Evolutionary conservation across 2,329 filamentous ascomycete genomes (phyloP).

Genomic region (Verticillium albo-atrum): DNA sequence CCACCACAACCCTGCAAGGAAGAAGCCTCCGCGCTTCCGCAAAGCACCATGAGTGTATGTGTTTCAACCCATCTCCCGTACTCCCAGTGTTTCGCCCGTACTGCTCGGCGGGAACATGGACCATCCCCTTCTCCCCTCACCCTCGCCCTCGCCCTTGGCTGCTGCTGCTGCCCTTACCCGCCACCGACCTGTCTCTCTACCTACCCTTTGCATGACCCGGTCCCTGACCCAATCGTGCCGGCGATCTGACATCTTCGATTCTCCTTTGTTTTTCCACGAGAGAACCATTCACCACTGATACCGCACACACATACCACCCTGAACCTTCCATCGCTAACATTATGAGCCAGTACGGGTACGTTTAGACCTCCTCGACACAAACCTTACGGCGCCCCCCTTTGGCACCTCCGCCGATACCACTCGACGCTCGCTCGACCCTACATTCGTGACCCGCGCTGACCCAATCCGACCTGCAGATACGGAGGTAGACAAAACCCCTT

Average conservation of each 20-base stretch:
- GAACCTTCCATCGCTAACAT: slow-evolving; percentile 24
- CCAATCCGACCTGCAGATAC: slow-evolving; percentile 39
- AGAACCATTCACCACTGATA: neutral
- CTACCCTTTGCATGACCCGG: neutral
- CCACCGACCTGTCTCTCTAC: neutral
- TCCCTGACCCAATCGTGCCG: neutral
- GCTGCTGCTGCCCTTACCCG: neutral
- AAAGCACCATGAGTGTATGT: slow-evolving; percentile 46
- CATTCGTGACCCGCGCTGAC: slow-evolving; percentile 3
- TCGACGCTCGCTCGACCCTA: neutral
- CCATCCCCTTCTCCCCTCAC: neutral
- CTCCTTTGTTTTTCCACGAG: neutral
- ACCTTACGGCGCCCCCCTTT: neutral
- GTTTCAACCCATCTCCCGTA: slow-evolving; percentile 22
- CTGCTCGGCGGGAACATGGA: neutral
- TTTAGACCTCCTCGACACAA: slow-evolving; percentile 10
- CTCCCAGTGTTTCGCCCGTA: slow-evolving; percentile 14
- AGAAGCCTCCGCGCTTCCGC: slow-evolving; percentile 14
- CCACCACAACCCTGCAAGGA: slow-evolving; percentile 7
- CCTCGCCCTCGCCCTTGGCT: slow-evolving; percentile 1
- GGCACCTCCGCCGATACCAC: neutral
- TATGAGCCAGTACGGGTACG: slow-evolving; percentile 44
- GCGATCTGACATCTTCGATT: neutral
- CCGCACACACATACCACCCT: neutral
- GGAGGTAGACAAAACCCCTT: slow-evolving; percentile 53